phyloP scores from a whole-genome alignment of 352 stramenopile species.

The Paralagenidium karlingii region DNA sequence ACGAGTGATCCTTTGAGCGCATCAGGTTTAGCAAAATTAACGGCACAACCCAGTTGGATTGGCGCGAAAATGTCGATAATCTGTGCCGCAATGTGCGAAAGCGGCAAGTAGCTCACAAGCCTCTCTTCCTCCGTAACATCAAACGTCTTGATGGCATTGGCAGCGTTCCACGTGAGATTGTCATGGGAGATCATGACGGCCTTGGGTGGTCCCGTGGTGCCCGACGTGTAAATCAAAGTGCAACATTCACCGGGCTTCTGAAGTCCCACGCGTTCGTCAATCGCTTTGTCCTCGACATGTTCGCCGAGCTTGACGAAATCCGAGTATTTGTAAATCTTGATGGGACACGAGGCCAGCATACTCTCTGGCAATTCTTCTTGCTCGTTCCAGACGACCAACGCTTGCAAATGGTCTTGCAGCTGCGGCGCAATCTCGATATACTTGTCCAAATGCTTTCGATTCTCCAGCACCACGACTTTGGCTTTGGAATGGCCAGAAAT shows the following conservation, averaged over 20 bases:
- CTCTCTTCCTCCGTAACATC: slow-evolving; percentile 37
- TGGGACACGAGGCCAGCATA: slow-evolving; percentile 13
- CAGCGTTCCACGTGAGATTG: slow-evolving; percentile 60
- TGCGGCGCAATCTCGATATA: slow-evolving; percentile 48
- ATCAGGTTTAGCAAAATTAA: slow-evolving; percentile 67
- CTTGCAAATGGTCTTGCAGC: slow-evolving; percentile 60
- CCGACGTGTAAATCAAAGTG: slow-evolving; percentile 87
- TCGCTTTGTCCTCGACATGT: slow-evolving; percentile 9
- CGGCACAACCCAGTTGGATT: slow-evolving; percentile 37
- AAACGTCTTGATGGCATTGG: slow-evolving; percentile 30
- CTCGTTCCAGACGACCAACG: slow-evolving; percentile 57
- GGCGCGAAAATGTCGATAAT: slow-evolving; percentile 70
- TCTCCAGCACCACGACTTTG: slow-evolving; percentile 67
- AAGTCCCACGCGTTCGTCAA: slow-evolving; percentile 25
- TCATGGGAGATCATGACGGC: slow-evolving; percentile 69
- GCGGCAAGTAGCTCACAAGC: slow-evolving; percentile 66
- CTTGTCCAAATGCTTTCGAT: slow-evolving; percentile 52
- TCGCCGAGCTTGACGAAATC: slow-evolving; percentile 45
- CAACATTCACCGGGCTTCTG: slow-evolving; percentile 54
- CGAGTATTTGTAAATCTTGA: slow-evolving; percentile 42
- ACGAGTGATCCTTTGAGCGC: slow-evolving; percentile 57
- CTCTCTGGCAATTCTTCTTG: slow-evolving; percentile 16
- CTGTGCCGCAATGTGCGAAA: slow-evolving; percentile 73
- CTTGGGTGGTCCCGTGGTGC: slow-evolving; percentile 54
- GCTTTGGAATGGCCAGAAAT: slow-evolving; percentile 69